Evolutionary conservation across 768 basidiomycete species (phyloP).

Genomic region (Tylopilus sp.): DNA sequence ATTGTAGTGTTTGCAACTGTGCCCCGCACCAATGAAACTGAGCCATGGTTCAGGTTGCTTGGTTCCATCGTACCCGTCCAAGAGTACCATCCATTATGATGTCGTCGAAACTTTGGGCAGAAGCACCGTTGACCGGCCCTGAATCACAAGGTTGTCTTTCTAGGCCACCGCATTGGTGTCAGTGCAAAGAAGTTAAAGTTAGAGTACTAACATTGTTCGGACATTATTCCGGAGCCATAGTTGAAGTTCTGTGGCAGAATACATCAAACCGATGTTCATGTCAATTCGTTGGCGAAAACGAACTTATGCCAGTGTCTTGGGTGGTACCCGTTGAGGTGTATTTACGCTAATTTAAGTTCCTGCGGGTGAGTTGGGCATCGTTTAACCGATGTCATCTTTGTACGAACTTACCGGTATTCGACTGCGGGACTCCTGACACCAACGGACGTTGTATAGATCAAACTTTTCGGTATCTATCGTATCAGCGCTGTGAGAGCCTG

Average conservation of each 20-base stretch:
- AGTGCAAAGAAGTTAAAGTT: slow-evolving; percentile 14
- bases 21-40: slow-evolving; percentile 44
- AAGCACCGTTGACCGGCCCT: slow-evolving; percentile 46
- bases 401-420: slow-evolving; percentile 40
- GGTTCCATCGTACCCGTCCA: slow-evolving; percentile 30
- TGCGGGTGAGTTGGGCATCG: slow-evolving; percentile 17
- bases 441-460: slow-evolving; percentile 49
- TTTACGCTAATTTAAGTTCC: slow-evolving; percentile 56
- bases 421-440: slow-evolving; percentile 51
- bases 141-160: slow-evolving; percentile 37
- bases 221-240: slow-evolving; percentile 54
- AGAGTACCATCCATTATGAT: slow-evolving; percentile 57
- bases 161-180: slow-evolving; percentile 49
- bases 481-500: slow-evolving; percentile 38
- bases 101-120: slow-evolving; percentile 41
- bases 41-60: slow-evolving; percentile 29
- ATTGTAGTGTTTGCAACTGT: slow-evolving; percentile 39
- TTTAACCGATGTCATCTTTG: not conserved
- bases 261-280: not conserved
- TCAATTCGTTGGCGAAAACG: not conserved
- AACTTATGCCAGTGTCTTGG: slow-evolving; percentile 38
- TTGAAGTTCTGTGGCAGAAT: slow-evolving; percentile 39
- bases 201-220: slow-evolving; percentile 44
- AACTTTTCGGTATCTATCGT: slow-evolving; percentile 51
- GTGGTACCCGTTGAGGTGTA: slow-evolving; percentile 44